Percentiles rank a stretch among this genome's conserved stretches.
These are phyloP conservation scores for Solanum infundibuliforme DNA, from an alignment of 257 asterid genomes.

Conservation along the genomic window DNA sequence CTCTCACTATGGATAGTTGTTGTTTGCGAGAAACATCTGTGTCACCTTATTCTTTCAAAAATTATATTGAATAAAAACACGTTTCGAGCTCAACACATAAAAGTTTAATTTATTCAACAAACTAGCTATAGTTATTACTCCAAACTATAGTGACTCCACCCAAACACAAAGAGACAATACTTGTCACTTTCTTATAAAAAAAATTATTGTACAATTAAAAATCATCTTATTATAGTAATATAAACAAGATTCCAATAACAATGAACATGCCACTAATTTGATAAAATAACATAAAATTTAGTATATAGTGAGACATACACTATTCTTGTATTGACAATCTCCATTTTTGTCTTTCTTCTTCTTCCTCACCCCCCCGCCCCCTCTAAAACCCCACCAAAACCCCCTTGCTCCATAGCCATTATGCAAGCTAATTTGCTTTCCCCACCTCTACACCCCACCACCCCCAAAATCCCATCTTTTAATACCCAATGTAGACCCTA, in stretches of 20 bases:
- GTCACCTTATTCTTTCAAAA: rapidly evolving
- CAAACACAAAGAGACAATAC: not conserved
- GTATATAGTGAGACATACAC: not conserved
- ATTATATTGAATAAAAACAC: too few species aligned
- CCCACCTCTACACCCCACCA: not conserved
- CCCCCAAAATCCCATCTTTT: not conserved
- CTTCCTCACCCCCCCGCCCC: not conserved
- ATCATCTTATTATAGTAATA: not conserved
- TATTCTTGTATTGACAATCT: not conserved
- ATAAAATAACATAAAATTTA: too few species aligned
- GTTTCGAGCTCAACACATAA: not conserved
- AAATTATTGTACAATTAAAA: not conserved
- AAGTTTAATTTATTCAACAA: not conserved
- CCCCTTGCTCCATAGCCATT: not conserved
- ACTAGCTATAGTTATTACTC: not conserved
- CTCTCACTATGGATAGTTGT: not conserved
- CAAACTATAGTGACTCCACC: not conserved
- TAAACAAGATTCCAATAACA: not conserved
- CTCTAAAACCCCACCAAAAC: not conserved
- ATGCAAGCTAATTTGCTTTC: not conserved
- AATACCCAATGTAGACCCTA: not conserved
- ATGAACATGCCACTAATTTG: not conserved
- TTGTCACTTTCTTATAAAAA: not conserved
- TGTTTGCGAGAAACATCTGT: too few species aligned
- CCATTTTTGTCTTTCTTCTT: not conserved